Base-by-base conservation (phyloP, 1,284 basidiomycete species). In the Puccinia triticina region DNA sequence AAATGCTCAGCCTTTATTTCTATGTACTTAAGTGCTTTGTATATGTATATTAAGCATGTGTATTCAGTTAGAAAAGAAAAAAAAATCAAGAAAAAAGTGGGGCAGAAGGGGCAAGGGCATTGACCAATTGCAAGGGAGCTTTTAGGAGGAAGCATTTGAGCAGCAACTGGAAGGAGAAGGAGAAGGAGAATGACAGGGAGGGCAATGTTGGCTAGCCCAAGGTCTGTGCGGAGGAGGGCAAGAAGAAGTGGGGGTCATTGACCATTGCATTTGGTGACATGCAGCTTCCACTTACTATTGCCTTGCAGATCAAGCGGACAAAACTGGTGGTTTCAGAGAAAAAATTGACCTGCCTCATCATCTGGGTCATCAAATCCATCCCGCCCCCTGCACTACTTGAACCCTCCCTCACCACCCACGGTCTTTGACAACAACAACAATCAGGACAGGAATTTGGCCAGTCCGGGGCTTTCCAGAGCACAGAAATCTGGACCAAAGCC, bases 361-460 rank as follows among this genome's bases (percentile, higher is more conserved):
- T 84, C 78, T 46, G 71, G 10, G 57, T 37, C 40, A 43, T 59
- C 2, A 53, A 50, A 75, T 82, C 82, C 40, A 37, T 64, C 48
- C 46, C 43, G 14, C 48, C 50, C 29, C 69, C 69, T 48, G n/a
- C 69, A 34, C 29, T 32, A 14, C 57, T 71, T 71, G 18, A 16
- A 7, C 69, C 12, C n/a, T 29, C 91, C 90, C 87, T 93, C 92
- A 48, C 92, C 92, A 8, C 92, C 93, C 83, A 40, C 32, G 34
- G 12, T 66, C 16, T 66, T 66, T 23, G 48, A 50, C 16, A 16
- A 50, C 16, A n/a, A n/a, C n/a, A n/a, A n/a, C n/a, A 93, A 92
- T 34, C 93, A 91, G 0, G 95, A 97, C 29, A 98, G 89, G 88
- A 99, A 99, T 0, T 91, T 88, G 14, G 93, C 91, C 5, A 98